phyloP scores from a whole-genome alignment of 495 filamentous ascomycete species.

The Xylaria acuta region DNA sequence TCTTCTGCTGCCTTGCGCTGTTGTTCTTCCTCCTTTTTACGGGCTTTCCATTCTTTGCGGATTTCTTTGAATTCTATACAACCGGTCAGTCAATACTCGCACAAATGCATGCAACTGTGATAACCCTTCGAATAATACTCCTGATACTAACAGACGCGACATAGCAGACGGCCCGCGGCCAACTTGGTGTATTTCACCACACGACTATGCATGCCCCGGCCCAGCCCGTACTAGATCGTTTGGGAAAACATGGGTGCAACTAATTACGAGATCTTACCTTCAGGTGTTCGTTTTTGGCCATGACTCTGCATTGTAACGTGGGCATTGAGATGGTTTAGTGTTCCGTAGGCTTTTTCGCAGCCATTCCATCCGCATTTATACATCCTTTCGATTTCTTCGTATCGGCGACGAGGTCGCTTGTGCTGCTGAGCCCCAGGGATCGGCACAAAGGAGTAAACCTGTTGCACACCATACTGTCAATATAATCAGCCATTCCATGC shows the following conservation, averaged over 20 bases:
- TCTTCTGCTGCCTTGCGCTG: slow-evolving; percentile 91
- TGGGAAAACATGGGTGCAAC: background rate
- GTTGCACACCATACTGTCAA: slow-evolving; percentile 47
- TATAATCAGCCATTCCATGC: slow-evolving; percentile 41
- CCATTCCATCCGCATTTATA: slow-evolving; percentile 99
- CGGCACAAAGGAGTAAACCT: slow-evolving; percentile 98
- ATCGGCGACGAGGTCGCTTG: slow-evolving; percentile 91
- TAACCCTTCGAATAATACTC: background rate
- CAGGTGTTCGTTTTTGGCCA: slow-evolving; percentile 88
- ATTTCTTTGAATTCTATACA: slow-evolving; percentile 96
- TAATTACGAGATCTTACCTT: slow-evolving; percentile 71
- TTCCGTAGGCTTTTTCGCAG: slow-evolving; percentile 97
- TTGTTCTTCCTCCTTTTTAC: slow-evolving; percentile 98
- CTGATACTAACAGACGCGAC: background rate
- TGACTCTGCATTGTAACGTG: slow-evolving; percentile 99
- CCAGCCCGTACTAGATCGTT: background rate
- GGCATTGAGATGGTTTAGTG: slow-evolving; percentile 93
- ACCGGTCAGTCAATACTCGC: slow-evolving; percentile 6
- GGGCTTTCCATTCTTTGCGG: slow-evolving; percentile 97
- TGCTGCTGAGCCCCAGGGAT: slow-evolving; percentile 98
- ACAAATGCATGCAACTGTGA: background rate
- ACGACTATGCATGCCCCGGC: background rate
- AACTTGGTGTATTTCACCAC: background rate
- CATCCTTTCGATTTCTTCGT: slow-evolving; percentile 99
- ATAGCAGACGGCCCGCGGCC: background rate